Evolutionary conservation across 306 rosid genomes (phyloP).

Genomic region (Trichosanthes truncata): DNA sequence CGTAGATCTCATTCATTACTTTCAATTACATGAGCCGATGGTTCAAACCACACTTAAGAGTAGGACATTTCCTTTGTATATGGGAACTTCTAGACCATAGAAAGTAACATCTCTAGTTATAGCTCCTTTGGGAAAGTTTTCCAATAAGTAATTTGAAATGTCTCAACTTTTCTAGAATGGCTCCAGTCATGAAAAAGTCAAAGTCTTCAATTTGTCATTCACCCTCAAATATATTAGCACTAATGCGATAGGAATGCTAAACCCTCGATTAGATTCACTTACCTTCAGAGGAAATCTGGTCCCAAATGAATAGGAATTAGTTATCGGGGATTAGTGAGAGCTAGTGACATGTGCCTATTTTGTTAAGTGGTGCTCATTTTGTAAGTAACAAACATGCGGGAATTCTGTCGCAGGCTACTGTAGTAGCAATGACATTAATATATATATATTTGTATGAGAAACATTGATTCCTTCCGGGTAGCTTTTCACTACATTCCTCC

Average conservation of each 20-base stretch:
- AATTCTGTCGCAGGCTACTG: background rate
- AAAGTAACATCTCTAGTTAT: background rate
- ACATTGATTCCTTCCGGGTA: too few relatives aligned
- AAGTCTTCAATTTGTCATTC: background rate
- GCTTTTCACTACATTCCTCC: too few relatives aligned
- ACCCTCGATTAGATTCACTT: background rate
- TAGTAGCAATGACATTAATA: too few relatives aligned
- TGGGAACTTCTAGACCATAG: background rate
- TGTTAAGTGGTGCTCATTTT: background rate
- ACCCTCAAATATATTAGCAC: background rate
- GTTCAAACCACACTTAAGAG: background rate
- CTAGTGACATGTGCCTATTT: background rate
- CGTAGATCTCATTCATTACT: background rate
- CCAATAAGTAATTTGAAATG: background rate
- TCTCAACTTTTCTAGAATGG: background rate
- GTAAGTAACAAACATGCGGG: background rate
- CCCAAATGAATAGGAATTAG: background rate
- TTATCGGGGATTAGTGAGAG: background rate
- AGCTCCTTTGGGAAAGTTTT: background rate
- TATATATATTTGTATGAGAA: too few relatives aligned
- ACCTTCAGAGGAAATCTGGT: background rate
- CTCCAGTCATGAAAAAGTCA: background rate
- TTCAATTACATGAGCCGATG: background rate
- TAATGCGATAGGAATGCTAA: background rate
- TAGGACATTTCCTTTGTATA: background rate